Evolutionary conservation across 148 eudicot species (phyloP).

Genomic region (Chenopodium album): DNA sequence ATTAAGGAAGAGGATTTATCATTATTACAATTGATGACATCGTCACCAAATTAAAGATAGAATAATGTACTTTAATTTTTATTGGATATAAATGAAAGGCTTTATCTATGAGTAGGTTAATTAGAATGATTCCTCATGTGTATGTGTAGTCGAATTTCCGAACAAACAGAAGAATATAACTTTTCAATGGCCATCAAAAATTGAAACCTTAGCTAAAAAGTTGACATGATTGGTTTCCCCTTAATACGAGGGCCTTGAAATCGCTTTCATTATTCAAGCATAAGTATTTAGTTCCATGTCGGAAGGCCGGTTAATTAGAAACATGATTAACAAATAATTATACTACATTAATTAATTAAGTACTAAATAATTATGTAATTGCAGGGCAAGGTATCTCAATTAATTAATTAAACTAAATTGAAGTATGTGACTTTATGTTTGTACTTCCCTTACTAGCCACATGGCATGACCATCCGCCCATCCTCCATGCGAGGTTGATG

Average conservation of each 20-base stretch:
- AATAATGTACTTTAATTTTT: neutral
- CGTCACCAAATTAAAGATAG: neutral
- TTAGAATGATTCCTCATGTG: conserved; percentile 2
- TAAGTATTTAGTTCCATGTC: neutral
- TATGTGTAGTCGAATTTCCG: conserved; percentile 6
- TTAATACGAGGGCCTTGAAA: neutral
- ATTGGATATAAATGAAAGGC: neutral
- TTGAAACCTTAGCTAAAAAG: conserved; percentile 3
- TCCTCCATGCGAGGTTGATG: neutral
- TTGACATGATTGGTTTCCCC: conserved; percentile 13
- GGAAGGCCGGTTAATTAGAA: conserved; percentile 11
- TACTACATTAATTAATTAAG: neutral
- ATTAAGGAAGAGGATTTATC: neutral
- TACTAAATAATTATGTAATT: neutral
- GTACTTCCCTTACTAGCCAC: conserved; percentile 23
- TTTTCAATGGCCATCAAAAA: neutral
- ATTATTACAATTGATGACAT: neutral
- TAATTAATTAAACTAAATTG: neutral
- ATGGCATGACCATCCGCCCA: conserved; percentile 14
- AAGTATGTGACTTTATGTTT: neutral
- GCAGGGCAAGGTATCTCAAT: neutral
- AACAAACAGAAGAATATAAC: neutral
- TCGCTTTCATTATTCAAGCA: neutral
- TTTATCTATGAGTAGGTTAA: too few relatives aligned
- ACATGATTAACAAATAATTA: conserved; percentile 9